phyloP scores from a whole-genome alignment of 805 yeast species.

The Metschnikowia rubicola region DNA sequence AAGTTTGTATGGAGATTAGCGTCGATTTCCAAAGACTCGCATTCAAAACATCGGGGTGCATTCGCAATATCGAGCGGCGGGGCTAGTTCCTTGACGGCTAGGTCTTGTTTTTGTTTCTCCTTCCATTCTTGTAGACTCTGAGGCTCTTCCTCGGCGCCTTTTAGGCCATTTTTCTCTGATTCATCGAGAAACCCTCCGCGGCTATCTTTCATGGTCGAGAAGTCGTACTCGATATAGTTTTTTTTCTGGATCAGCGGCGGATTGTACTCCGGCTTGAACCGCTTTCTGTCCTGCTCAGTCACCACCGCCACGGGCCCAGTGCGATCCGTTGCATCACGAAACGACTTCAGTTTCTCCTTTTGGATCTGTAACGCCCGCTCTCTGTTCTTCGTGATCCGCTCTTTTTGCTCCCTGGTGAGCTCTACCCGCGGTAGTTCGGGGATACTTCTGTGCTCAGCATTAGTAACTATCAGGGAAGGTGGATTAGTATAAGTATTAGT shows the following conservation, averaged over 20 bases:
- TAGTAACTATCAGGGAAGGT: not conserved
- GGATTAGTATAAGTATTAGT: too few relatives aligned
- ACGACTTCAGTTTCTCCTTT: conserved; percentile 24
- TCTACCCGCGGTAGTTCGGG: conserved; percentile 23
- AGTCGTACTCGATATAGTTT: conserved; percentile 81
- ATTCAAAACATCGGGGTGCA: conserved; percentile 83
- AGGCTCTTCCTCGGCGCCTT: conserved; percentile 42
- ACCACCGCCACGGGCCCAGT: conserved; percentile 11
- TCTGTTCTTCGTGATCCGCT: conserved; percentile 50
- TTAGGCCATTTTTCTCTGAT: conserved; percentile 14
- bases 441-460: conserved; percentile 3
- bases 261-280: conserved; percentile 16
- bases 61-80: conserved; percentile 70
- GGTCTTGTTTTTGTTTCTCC: conserved; percentile 40
- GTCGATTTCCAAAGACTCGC: conserved; percentile 78
- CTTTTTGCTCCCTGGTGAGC: conserved; percentile 48
- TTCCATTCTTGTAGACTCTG: conserved; percentile 45
- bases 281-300: conserved; percentile 14
- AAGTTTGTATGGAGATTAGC: conserved; percentile 67
- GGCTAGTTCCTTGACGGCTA: conserved; percentile 48
- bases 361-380: conserved; percentile 49
- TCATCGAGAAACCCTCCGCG: conserved; percentile 75
- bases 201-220: conserved; percentile 84
- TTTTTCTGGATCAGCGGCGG: conserved; percentile 46
- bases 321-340: conserved; percentile 12